Evolutionary conservation across 2,329 filamentous ascomycete genomes (phyloP), one percentile per base, ranked within the genome.

Genomic region (Epichloe elymi): DNA sequence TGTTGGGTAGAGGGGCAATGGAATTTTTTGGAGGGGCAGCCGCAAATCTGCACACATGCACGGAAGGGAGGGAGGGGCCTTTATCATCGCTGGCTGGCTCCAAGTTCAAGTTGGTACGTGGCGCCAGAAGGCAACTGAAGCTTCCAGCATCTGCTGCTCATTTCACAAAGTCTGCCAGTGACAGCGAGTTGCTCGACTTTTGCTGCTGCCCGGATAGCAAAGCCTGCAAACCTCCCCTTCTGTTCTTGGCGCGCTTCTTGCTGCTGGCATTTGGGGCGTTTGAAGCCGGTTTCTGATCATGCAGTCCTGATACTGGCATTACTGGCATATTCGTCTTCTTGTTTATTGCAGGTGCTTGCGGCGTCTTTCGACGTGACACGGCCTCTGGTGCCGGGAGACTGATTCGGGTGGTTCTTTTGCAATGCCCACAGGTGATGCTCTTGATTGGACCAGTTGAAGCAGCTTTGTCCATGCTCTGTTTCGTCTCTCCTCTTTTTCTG

Each of bases 211-310:
- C 62, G 4, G 67, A 73, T n/a, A 86, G 68, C 40, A 86, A 63
- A 48, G 81, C 80, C 61, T 83, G 78, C n/a, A 86, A 68, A 1
- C 79, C 80, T 36, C 79, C 76, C 64, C 84, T 86, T 53, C 80
- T 72, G 54, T 70, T 76, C 66, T 81, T 85, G 35, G 81, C 78
- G 47, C 80, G 72, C 67, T 83, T 83, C 66, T 80, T 83, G 67
- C 78, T 83, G 65, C 67, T 79, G 7, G 77, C 74, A 60, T 78
- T 81, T 36, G 30, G 10, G 8, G 30, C 30, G 74, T 35, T 45
- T 8, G 46, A 67, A 2, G 72, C 69, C 15, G 53, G 58, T 54
- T 64, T 58, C 33, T 46, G 40, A 60, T 59, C 58, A 11, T 53
- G 45, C n/a, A 49, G 19, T 42, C 14, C 40, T 8, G 40, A 15